Conservation (phyloP, 495 filamentous ascomycete species). For the Copromyces sp. region DNA sequence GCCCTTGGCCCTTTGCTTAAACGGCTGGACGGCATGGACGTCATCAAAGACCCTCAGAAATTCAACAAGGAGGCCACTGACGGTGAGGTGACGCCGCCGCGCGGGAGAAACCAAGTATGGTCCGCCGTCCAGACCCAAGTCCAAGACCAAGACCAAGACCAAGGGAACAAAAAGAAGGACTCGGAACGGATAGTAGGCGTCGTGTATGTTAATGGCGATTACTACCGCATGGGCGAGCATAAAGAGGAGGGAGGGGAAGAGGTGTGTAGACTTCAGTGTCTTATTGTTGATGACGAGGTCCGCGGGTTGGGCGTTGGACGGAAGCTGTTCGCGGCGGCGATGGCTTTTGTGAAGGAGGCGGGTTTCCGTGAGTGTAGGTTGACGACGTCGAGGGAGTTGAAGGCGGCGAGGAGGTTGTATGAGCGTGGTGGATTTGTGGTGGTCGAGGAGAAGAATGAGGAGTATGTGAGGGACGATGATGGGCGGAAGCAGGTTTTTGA, state of each 20-base stretch:
- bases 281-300: constrained; percentile 20
- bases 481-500: not conserved
- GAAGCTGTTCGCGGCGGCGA: constrained; percentile 16
- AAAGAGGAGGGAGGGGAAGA: constrained; percentile 1
- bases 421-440: constrained; percentile 16
- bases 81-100: not conserved
- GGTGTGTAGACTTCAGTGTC: constrained; percentile 17
- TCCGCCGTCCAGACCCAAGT: constrained; percentile 10
- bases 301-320: constrained; percentile 19
- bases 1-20: constrained; percentile 9
- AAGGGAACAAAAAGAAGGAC: not conserved
- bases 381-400: constrained; percentile 12
- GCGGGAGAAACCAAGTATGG: constrained; percentile 16
- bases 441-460: constrained; percentile 5
- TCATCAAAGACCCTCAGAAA: not conserved
- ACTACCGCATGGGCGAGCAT: not conserved
- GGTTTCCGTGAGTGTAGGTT: constrained; percentile 19
- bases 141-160: not conserved
- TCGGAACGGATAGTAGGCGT: constrained; percentile 17
- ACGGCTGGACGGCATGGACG: constrained; percentile 10
- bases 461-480: constrained; percentile 3
- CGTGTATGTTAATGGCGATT: constrained; percentile 23
- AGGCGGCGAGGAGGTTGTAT: constrained; percentile 16
- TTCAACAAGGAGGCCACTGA: not conserved
- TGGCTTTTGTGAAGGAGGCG: constrained; percentile 19